These are phyloP conservation scores for Silene noctiflora DNA, from an alignment of 179 eudicot genomes.

Conservation along the genomic window DNA sequence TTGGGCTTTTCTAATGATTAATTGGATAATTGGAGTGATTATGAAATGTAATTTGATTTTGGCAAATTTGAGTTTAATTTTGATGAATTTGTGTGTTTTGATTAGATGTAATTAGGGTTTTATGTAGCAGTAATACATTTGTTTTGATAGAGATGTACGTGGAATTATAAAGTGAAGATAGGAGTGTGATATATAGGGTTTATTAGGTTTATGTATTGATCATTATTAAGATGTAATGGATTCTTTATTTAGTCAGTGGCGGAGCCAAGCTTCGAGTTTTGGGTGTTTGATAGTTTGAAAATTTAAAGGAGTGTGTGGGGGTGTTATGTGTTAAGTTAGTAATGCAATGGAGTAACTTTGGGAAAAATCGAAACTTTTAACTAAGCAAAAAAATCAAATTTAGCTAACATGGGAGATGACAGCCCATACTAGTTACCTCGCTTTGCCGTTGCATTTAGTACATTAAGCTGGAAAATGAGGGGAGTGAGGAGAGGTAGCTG, in stretches of 20 bases:
- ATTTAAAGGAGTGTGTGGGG: too few relatives aligned
- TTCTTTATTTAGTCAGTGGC: too few relatives aligned
- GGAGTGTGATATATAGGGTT: not conserved
- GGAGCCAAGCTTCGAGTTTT: too few relatives aligned
- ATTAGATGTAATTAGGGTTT: not conserved
- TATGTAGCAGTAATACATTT: too few relatives aligned
- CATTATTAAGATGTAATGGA: too few relatives aligned
- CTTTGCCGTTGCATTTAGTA: not conserved
- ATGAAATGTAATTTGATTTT: not conserved
- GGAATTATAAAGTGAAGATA: too few relatives aligned
- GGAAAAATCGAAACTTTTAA: too few relatives aligned
- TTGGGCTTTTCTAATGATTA: too few relatives aligned
- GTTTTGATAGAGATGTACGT: too few relatives aligned
- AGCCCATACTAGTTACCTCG: not conserved
- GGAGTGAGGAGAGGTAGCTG: not conserved
- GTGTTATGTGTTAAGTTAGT: too few relatives aligned
- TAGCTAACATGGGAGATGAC: not conserved
- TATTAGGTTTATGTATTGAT: not conserved
- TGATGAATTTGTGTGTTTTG: slow-evolving; percentile 4
- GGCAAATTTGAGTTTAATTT: not conserved
- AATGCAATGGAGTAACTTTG: too few relatives aligned
- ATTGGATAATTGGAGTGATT: not conserved
- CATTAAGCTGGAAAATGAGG: not conserved
- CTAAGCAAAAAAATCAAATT: not conserved
- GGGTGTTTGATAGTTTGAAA: too few relatives aligned